A percentile compares a stretch with the other conserved stretches of the same genome.
Conservation (phyloP, 1,284 basidiomycete species). For the Pseudozyma pruni region DNA sequence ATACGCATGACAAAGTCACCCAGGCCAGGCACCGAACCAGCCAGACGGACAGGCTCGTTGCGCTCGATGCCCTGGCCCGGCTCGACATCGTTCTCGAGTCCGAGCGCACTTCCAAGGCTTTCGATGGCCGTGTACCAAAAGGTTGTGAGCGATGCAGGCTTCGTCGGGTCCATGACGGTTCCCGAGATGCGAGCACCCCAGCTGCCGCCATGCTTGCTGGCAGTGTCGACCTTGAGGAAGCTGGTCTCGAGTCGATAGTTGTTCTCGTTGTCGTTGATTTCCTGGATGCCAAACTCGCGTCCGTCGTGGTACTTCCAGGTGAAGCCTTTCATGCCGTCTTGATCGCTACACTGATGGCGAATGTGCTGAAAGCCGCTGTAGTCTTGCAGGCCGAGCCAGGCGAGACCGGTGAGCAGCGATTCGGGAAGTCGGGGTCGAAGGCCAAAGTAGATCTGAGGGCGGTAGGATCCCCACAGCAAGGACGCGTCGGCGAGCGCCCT, state of each 20-base stretch:
- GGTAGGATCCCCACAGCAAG: constrained; percentile 88
- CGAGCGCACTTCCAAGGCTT: constrained; percentile 76
- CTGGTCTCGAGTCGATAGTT: constrained; percentile 87
- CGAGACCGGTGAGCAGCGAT: constrained; percentile 86
- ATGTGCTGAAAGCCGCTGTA: constrained; percentile 69
- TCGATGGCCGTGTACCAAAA: constrained; percentile 89
- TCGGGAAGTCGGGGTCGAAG: constrained; percentile 83
- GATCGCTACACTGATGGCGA: constrained; percentile 90
- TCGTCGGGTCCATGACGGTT: constrained; percentile 75
- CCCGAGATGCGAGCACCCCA: constrained; percentile 91
- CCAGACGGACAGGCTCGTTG: constrained; percentile 73
- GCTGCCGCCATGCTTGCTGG: constrained; percentile 71
- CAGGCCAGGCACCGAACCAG: constrained; percentile 79
- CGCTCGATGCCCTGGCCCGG: constrained; percentile 74
- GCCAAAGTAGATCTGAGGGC: constrained; percentile 93
- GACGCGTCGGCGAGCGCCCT: constrained; percentile 66
- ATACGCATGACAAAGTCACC: constrained; percentile 84
- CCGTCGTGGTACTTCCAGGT: constrained; percentile 89
- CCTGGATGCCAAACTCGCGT: constrained; percentile 83
- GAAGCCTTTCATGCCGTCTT: constrained; percentile 81
- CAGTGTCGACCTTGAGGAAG: constrained; percentile 78
- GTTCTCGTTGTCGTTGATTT: constrained; percentile 81
- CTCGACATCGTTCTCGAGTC: constrained; percentile 76
- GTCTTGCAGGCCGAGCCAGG: constrained; percentile 73
- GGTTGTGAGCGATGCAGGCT: constrained; percentile 76